phyloP scores from a whole-genome alignment of 192 early-diverging fungal genomes.

The Phlyctochytrium planicorne region DNA sequence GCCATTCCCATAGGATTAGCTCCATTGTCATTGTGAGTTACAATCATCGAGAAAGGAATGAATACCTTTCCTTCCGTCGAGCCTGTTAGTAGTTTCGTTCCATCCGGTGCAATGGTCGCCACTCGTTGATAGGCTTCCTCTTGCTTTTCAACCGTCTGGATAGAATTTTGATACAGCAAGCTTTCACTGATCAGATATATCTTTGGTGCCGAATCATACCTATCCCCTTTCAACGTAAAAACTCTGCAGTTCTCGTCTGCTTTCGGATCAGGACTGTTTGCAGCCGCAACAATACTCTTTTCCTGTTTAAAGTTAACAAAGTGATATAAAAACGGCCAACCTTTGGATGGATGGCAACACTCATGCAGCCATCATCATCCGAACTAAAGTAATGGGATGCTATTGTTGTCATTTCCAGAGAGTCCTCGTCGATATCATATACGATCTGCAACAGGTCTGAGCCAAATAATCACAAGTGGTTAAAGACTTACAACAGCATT shows the following conservation, averaged over 20 bases:
- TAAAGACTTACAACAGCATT: slow-evolving; percentile 70
- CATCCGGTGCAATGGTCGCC: slow-evolving; percentile 65
- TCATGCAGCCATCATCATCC: slow-evolving; percentile 84
- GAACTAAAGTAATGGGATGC: slow-evolving; percentile 36
- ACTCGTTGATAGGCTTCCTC: slow-evolving; percentile 46
- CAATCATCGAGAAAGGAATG: too few species aligned
- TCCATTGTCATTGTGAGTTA: too few species aligned
- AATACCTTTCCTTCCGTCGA: slow-evolving; percentile 69
- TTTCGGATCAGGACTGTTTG: slow-evolving; percentile 63
- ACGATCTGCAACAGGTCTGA: too few species aligned
- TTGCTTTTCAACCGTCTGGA: slow-evolving; percentile 13
- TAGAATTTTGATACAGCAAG: slow-evolving; percentile 14
- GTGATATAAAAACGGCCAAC: slow-evolving; percentile 39
- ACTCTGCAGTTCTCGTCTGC: slow-evolving; percentile 77
- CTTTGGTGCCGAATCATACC: too few species aligned
- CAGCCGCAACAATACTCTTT: slow-evolving; percentile 60
- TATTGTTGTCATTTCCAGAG: slow-evolving; percentile 28
- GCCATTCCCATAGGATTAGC: slow-evolving; percentile 61
- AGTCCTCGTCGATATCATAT: slow-evolving; percentile 35
- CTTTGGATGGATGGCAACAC: slow-evolving; percentile 74
- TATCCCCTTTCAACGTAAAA: slow-evolving; percentile 62
- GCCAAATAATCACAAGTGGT: not conserved
- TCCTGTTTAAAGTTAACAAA: slow-evolving; percentile 41
- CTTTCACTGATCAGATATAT: slow-evolving; percentile 1
- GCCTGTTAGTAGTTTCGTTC: slow-evolving; percentile 62